Evolutionary conservation across 176 grass and related monocot species (phyloP), one percentile per base, ranked within the genome.

Genomic region (Cocos nucifera): DNA sequence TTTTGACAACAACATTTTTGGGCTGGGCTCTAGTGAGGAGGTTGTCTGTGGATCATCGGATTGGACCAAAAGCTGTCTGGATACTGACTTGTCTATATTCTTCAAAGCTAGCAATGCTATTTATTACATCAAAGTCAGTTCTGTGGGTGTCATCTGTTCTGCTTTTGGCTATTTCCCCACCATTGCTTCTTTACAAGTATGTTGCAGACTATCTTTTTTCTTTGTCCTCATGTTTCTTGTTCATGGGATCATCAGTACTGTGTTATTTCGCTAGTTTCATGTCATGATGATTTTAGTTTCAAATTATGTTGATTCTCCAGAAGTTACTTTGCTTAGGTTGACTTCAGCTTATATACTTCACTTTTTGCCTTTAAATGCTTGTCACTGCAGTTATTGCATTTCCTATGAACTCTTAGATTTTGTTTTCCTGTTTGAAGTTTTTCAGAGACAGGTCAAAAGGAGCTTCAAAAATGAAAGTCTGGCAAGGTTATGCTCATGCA

Each of bases 131-230:
- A 62, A 92, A 81, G 79, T 88, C 87, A 51, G 84, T 98, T 67
- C 61, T 87, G 62, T 98, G 88, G 93, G 77, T 92, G 71, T 85
- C 93, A 76, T 81, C 82, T 64, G 77, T 98, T 57, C 73, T 98
- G 71, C 79, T 98, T 17, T 73, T 98, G 51, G 93, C 87, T 77
- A 35, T 92, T 55, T 90, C 87, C 50, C 93, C 93, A 7, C 87
- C 93, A 23, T 49, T 98, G 69, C 87, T 98, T 80, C 87, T 98
- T 67, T 98, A 98, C 93, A 92, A 83, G 93, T 96, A 90, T 51
- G 20, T 22, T 21, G 52, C 25, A 3, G 62, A 59, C 57, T 5
- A 63, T 61, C 35, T 62, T 61, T 67, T 59, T 29, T 61, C 73
- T 25, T 59, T 26, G 53, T 6, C 10, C 35, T 12, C 6, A 2